phyloP scores from a whole-genome alignment of 1,139 yeast genomes.

The Pichia norvegensis region DNA sequence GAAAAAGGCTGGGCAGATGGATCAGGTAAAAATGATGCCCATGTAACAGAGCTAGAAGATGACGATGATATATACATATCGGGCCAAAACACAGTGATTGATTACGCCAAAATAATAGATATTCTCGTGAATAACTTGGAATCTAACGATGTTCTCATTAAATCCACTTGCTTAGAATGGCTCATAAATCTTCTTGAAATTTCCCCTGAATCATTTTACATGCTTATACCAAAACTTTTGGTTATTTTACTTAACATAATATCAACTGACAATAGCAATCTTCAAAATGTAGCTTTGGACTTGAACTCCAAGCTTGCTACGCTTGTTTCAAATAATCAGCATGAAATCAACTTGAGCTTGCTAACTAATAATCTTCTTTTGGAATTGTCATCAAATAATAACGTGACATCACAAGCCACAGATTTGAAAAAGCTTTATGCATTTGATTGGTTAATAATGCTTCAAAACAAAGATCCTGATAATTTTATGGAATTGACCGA shows the following conservation, averaged over 20 bases:
- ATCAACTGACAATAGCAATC: conserved; percentile 45
- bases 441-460: conserved; percentile 82
- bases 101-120: conserved; percentile 72
- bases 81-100: conserved; percentile 82
- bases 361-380: conserved; percentile 53
- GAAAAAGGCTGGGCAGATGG: conserved; percentile 15
- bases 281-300: conserved; percentile 45
- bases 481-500: conserved; percentile 53
- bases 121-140: conserved; percentile 74
- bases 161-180: conserved; percentile 79
- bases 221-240: conserved; percentile 51
- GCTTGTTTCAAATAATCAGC: conserved; percentile 33
- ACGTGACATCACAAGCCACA: conserved; percentile 34
- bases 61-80: conserved; percentile 59
- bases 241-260: conserved; percentile 49
- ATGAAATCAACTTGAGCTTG: conserved; percentile 45
- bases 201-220: conserved; percentile 68
- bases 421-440: conserved; percentile 75
- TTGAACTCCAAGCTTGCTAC: conserved; percentile 45
- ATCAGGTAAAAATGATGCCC: conserved; percentile 8
- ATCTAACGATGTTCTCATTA: conserved; percentile 68
- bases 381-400: conserved; percentile 37
- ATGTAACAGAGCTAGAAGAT: conserved; percentile 2
- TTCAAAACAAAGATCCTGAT: conserved; percentile 67
- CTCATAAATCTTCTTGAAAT: conserved; percentile 64